Evolutionary conservation across 345 rosid species (phyloP), one percentile per base, ranked within the genome.

Genomic region (Lumnitzera racemosa): DNA sequence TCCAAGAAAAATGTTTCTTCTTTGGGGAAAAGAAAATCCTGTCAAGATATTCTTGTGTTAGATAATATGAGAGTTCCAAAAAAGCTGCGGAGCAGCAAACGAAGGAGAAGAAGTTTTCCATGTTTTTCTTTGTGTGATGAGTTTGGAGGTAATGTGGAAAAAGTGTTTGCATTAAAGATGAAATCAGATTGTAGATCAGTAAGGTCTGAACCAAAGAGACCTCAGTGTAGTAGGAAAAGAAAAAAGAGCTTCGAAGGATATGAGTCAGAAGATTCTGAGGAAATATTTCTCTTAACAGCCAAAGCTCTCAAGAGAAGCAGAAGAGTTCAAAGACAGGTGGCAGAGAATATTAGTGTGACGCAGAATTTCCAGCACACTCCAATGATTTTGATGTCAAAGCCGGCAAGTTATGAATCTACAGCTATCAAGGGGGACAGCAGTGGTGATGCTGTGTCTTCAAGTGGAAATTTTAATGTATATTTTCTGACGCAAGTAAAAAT

Each of bases 201-300:
- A 57, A 36, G 9, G 43, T 36, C 43, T 29, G 16, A 25, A 4
- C 47, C 58, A 29, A 55, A 55, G 58, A 55, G 29, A 46, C 58
- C 14, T 29, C 46, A 11, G 29, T 25, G 46, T 29, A 29, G 15
- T 10, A 55, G 13, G 0, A 15, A 47, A 20, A 20, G 56, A 61
- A 49, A 55, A 55, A 55, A 3, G 4, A 51, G 49, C 49, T 50
- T 24, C 24, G 17, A 36, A 51, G 65, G 41, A 2, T 68, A 52
- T 51, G 78, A 65, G 24, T 61, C 67, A 58, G 76, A 73, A 47
- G 72, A 63, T 47, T 64, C 51, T 3, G 79, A 77, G 63, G 64
- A 50, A 49, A 0, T 65, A 53, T 70, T 49, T 64, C 11, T 70
- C 27, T 51, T 65, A 20, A 81, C 53, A 48, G 57, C 70, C 23